Evolutionary conservation across 2,329 filamentous ascomycete species (phyloP), one percentile per base, ranked within the genome.

Genomic region (Penicillium sp.): DNA sequence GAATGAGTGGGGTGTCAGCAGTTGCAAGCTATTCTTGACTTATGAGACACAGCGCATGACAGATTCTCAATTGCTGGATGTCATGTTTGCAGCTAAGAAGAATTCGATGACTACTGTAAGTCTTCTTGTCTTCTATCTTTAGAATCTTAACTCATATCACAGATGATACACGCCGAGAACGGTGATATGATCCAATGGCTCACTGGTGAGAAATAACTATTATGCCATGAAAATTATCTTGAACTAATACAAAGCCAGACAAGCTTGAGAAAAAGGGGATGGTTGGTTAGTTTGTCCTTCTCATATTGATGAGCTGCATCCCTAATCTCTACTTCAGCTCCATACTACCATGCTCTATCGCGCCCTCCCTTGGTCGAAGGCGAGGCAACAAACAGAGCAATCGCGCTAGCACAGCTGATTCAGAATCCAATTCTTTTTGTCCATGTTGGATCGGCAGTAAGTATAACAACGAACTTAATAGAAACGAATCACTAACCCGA

Each of bases 371-470:
- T 76, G 13, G 74, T 74, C 43, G 72, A 82, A 70, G 64, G 72
- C 49, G 77, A 80, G 63, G 78, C 78, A 3, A 77, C 77, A 1
- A 75, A 83, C 64, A 77, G 82, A 7, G 79, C 78, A 45, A 83
- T 84, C 55, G 74, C 75, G 2, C 68, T 84, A 0, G 76, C 80
- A 0, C 75, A 80, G 57, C 68, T 84, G 9, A 77, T 78, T 4
- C 77, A 83, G 58, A 76, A 77, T 0, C 82, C 82, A 0, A 80
- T 84, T 48, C 66, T 84, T 37, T 76, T 84, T 31, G 82, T 84
- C 39, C 82, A 84, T 64, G 77, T 84, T 68, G 79, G 74, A 6
- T 80, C 78, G 5, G 72, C 29, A 19, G 52, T 58, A 46, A 33
- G 56, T 53, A 4, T 9, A 11, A 3, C 13, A 16, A 35, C 9